Percentiles rank a stretch among this genome's conserved stretches.
These are phyloP conservation scores for Tetrahymena borealis DNA, from an alignment of 73 alveolate genomes.

Conservation along the genomic window DNA sequence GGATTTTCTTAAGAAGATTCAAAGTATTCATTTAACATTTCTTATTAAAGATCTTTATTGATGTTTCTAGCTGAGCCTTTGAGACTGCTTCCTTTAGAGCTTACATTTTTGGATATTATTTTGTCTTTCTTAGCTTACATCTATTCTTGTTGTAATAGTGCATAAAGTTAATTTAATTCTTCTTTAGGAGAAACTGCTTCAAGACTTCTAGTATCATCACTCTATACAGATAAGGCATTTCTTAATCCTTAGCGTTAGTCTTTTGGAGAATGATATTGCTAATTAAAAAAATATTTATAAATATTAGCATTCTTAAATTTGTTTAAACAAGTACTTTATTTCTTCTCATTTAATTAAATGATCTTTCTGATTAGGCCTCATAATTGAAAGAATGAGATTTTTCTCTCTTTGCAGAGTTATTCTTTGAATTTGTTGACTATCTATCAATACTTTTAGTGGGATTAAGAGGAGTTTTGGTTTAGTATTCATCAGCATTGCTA, in stretches of 20 bases:
- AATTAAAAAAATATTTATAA: not conserved
- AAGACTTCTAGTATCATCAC: not conserved
- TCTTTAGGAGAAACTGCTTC: not conserved
- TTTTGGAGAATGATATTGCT: not conserved
- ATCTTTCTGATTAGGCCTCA: not conserved
- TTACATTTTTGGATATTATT: not conserved
- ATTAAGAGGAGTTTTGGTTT: not conserved
- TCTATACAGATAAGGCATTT: not conserved
- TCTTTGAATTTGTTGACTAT: not conserved
- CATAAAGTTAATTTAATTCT: not conserved
- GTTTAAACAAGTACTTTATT: not conserved
- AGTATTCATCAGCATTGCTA: not conserved
- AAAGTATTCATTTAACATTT: not conserved
- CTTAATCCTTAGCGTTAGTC: not conserved
- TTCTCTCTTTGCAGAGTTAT: not conserved
- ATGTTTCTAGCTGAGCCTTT: not conserved
- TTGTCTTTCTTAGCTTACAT: not conserved
- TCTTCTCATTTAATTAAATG: not conserved
- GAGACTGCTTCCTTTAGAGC: not conserved
- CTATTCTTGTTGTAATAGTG: not conserved
- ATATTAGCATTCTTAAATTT: not conserved
- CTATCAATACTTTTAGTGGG: not conserved
- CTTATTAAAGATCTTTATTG: not conserved
- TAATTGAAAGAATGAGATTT: not conserved
- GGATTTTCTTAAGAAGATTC: not conserved